These are phyloP conservation scores for Blastocystis sp. DNA, from an alignment of 352 stramenopile genomes.

Conservation along the genomic window DNA sequence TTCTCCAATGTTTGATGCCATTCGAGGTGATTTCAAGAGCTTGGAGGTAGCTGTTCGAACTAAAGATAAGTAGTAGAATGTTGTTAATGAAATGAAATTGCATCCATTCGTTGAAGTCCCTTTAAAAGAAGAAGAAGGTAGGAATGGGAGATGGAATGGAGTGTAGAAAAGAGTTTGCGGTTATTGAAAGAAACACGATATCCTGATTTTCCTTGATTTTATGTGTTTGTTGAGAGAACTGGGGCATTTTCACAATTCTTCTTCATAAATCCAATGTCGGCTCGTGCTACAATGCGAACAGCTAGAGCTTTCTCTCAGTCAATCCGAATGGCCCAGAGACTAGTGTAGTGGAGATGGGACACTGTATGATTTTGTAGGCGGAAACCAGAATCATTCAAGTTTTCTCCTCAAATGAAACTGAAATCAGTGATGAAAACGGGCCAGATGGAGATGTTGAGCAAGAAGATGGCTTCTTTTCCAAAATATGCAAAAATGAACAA, in stretches of 20 bases:
- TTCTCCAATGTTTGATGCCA: conserved; percentile 52
- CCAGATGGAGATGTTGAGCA: conserved; percentile 15
- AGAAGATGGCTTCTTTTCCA: not conserved
- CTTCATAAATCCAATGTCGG: not conserved
- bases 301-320: not conserved
- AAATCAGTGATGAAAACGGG: not conserved
- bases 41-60: not conserved
- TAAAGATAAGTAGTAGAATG: not conserved
- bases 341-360: not conserved
- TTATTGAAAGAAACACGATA: not conserved
- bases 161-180: not conserved
- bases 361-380: not conserved
- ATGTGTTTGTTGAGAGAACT: not conserved
- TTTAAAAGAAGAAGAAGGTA: not conserved
- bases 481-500: conserved; percentile 25
- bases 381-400: not conserved
- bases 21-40: conserved; percentile 9
- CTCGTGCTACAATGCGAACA: conserved; percentile 1
- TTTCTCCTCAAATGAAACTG: not conserved
- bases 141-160: not conserved
- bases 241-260: not conserved
- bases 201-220: not conserved
- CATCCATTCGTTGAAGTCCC: not conserved
- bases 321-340: not conserved
- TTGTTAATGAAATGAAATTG: conserved; percentile 15